Conservation (phyloP, 75 land plant genomes). For the Ceratopteris richardii region DNA sequence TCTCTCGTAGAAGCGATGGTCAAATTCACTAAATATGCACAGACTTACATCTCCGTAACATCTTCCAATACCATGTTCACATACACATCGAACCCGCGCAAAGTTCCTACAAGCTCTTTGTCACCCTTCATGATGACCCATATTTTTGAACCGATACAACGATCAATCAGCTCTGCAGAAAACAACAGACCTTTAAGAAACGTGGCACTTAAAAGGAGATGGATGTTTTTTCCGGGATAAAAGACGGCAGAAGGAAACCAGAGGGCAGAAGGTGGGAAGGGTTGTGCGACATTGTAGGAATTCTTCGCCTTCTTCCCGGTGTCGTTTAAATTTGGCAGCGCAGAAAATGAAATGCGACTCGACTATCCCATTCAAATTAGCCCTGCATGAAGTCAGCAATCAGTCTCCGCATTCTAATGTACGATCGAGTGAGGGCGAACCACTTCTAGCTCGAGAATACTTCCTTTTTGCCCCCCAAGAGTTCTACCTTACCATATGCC, state of each 20-base stretch:
- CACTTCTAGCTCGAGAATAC: too few relatives aligned
- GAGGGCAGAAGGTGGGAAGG: conserved; percentile 69
- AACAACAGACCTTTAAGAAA: neutral
- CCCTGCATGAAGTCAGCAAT: too few relatives aligned
- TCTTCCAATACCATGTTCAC: conserved; percentile 99
- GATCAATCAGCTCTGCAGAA: conserved; percentile 74
- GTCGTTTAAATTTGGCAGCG: too few relatives aligned
- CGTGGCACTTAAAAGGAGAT: too few relatives aligned
- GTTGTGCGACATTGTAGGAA: conserved; percentile 38
- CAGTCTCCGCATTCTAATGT: too few relatives aligned
- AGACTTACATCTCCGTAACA: conserved; percentile 86
- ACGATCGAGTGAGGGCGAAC: too few relatives aligned
- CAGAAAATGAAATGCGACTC: too few relatives aligned
- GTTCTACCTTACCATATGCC: too few relatives aligned
- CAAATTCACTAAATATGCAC: too few relatives aligned
- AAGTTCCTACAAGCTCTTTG: conserved; percentile 98
- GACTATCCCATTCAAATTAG: too few relatives aligned
- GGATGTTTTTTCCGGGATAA: neutral
- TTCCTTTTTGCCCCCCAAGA: too few relatives aligned
- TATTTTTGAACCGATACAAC: conserved; percentile 95
- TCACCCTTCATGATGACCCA: conserved; percentile 99
- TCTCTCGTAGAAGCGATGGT: too few relatives aligned
- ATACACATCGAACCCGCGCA: conserved; percentile 90
- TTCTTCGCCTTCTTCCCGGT: neutral
- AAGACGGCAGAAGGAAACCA: conserved; percentile 18